Evolutionary conservation across 1,284 basidiomycete species (phyloP).

Genomic region (Hortiboletus rubellus): DNA sequence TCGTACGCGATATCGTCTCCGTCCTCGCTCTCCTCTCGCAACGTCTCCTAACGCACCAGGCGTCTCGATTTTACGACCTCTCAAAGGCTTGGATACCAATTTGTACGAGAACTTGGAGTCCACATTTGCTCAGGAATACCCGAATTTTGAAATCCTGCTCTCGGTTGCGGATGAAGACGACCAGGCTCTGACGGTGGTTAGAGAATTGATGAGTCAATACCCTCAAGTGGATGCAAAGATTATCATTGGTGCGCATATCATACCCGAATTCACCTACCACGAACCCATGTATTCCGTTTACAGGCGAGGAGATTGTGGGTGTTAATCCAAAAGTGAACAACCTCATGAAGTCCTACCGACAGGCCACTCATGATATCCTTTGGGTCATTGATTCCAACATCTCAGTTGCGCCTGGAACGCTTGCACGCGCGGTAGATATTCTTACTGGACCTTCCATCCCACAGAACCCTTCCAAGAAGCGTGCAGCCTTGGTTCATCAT

Average conservation of each 20-base stretch:
- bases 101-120: conserved; percentile 93
- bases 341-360: conserved; percentile 79
- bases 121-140: conserved; percentile 86
- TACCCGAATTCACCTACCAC: background rate
- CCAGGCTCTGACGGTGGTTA: conserved; percentile 78
- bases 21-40: conserved; percentile 63
- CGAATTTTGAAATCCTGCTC: conserved; percentile 85
- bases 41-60: conserved; percentile 67
- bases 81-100: conserved; percentile 92
- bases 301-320: conserved; percentile 76
- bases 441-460: conserved; percentile 45
- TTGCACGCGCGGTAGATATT: conserved; percentile 83
- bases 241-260: conserved; percentile 64
- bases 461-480: conserved; percentile 33
- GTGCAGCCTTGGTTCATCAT: conserved; percentile 91
- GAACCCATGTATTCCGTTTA: conserved; percentile 11
- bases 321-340: conserved; percentile 99
- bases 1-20: conserved; percentile 67
- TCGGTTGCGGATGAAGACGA: conserved; percentile 83
- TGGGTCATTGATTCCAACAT: conserved; percentile 98
- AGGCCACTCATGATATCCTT: conserved; percentile 85
- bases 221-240: conserved; percentile 70
- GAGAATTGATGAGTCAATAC: conserved; percentile 74
- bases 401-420: conserved; percentile 74
- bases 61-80: conserved; percentile 87